These are phyloP conservation scores for Pseudonitzschia multiseries DNA, from an alignment of 108 stramenopile species.

Conservation along the genomic window DNA sequence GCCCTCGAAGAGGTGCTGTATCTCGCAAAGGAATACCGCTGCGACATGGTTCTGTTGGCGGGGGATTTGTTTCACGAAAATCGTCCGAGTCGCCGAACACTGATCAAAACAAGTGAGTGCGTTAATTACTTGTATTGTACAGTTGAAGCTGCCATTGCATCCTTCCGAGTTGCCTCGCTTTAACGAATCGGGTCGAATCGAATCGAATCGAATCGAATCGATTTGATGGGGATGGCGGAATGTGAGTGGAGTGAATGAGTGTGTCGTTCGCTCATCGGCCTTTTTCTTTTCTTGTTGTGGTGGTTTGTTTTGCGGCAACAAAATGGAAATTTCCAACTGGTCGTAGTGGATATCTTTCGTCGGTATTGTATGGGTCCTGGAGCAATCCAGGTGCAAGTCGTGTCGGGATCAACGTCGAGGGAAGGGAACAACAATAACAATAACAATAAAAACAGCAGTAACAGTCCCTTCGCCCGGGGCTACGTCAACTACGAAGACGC, in stretches of 20 bases:
- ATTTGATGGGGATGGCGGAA: no score
- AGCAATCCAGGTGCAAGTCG: conserved; percentile 83
- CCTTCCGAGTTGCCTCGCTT: no score
- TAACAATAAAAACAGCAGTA: background rate
- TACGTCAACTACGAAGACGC: conserved; percentile 93
- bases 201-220: no score
- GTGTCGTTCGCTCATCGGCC: no score
- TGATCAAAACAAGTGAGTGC: conserved; percentile 69
- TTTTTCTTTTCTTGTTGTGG: background rate
- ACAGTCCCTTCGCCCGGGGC: conserved; percentile 21
- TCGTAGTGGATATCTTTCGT: conserved; percentile 80
- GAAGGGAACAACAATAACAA: conserved; percentile 23
- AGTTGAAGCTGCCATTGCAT: no score
- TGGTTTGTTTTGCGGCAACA: background rate
- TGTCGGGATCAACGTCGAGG: conserved; percentile 27
- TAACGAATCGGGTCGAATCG: no score
- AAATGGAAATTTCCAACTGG: background rate
- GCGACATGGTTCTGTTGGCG: conserved; percentile 89
- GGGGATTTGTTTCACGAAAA: conserved; percentile 99
- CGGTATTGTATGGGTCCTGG: conserved; percentile 89
- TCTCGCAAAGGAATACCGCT: conserved; percentile 60
- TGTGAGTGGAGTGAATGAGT: no score
- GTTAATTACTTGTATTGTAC: no score
- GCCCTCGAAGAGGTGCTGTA: conserved; percentile 94
- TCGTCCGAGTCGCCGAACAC: conserved; percentile 87